A percentile compares a stretch with the other conserved stretches of the same genome.
Evolutionary conservation across 1,139 yeast species (phyloP).

Genomic region (Protomyces macrosporus): DNA sequence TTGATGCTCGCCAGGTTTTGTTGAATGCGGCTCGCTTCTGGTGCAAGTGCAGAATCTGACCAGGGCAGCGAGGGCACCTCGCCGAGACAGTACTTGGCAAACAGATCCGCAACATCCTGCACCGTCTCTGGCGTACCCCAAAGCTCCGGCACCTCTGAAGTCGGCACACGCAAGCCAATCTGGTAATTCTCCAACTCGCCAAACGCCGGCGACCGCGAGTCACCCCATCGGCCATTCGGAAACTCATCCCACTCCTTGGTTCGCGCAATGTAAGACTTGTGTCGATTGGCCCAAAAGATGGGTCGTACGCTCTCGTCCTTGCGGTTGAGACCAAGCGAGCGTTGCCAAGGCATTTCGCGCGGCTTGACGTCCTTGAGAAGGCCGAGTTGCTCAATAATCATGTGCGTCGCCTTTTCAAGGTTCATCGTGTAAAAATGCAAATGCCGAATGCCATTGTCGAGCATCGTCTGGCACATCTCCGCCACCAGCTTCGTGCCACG

Average conservation of each 20-base stretch:
- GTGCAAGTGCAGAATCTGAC: conserved; percentile 85
- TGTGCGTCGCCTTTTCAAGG: conserved; percentile 79
- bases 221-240: conserved; percentile 95
- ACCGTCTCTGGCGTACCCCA: conserved; percentile 77
- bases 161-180: conserved; percentile 49
- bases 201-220: conserved; percentile 86
- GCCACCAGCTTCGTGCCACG: conserved; percentile 77
- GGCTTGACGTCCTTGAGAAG: conserved; percentile 39
- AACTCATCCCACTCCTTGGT: conserved; percentile 94
- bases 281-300: conserved; percentile 93
- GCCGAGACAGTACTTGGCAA: conserved; percentile 63
- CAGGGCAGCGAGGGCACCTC: conserved; percentile 77
- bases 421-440: conserved; percentile 96
- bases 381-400: conserved; percentile 73
- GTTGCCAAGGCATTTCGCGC: conserved; percentile 72
- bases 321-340: conserved; percentile 76
- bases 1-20: conserved; percentile 59
- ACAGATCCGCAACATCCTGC: conserved; percentile 56
- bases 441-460: conserved; percentile 76
- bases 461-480: conserved; percentile 70
- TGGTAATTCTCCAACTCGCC: conserved; percentile 68
- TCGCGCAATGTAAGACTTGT: conserved; percentile 80
- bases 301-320: conserved; percentile 83
- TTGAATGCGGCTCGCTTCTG: conserved; percentile 65
- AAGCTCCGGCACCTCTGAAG: conserved; percentile 67